Evolutionary conservation across 1,284 basidiomycete species (phyloP).

Genomic region (Cerrena zonata): DNA sequence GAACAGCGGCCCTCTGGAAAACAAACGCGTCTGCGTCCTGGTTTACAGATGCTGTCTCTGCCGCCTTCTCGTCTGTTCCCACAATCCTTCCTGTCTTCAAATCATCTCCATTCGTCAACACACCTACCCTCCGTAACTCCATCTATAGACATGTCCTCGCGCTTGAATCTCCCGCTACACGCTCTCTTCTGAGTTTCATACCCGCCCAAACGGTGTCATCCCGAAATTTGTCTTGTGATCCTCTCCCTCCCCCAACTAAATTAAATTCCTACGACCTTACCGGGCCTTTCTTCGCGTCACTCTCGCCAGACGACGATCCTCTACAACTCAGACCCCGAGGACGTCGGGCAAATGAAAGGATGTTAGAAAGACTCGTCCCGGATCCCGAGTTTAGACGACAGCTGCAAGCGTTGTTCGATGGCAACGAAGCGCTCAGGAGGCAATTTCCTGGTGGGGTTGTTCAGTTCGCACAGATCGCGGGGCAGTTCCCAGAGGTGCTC

Average conservation of each 20-base stretch:
- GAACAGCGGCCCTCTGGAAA: conserved; percentile 78
- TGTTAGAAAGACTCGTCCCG: conserved; percentile 51
- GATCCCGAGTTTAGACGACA: conserved; percentile 51
- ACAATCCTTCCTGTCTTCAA: conserved; percentile 28
- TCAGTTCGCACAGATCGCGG: conserved; percentile 56
- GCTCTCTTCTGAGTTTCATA: conserved; percentile 62
- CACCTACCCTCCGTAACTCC: conserved; percentile 40
- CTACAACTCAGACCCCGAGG: conserved; percentile 30
- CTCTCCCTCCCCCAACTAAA: conserved; percentile 63
- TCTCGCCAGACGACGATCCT: conserved; percentile 39
- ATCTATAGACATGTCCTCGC: conserved; percentile 74
- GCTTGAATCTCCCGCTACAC: conserved; percentile 51
- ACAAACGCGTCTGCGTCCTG: conserved; percentile 58
- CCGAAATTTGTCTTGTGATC: conserved; percentile 71
- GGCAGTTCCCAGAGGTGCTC: conserved; percentile 51
- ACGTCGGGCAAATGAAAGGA: conserved; percentile 40
- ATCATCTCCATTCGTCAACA: conserved; percentile 29
- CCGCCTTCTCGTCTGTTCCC: conserved; percentile 29
- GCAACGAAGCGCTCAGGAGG: conserved; percentile 42
- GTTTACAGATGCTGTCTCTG: conserved; percentile 54
- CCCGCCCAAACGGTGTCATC: conserved; percentile 47
- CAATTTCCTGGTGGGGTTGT: conserved; percentile 61
- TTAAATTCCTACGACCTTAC: conserved; percentile 53
- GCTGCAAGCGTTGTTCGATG: conserved; percentile 52
- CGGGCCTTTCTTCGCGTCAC: conserved; percentile 64